Percentiles rank a stretch among this genome's conserved stretches.
These are phyloP conservation scores for Calonectria hongkongensis DNA, from an alignment of 2,329 filamentous ascomycete genomes.

Conservation along the genomic window DNA sequence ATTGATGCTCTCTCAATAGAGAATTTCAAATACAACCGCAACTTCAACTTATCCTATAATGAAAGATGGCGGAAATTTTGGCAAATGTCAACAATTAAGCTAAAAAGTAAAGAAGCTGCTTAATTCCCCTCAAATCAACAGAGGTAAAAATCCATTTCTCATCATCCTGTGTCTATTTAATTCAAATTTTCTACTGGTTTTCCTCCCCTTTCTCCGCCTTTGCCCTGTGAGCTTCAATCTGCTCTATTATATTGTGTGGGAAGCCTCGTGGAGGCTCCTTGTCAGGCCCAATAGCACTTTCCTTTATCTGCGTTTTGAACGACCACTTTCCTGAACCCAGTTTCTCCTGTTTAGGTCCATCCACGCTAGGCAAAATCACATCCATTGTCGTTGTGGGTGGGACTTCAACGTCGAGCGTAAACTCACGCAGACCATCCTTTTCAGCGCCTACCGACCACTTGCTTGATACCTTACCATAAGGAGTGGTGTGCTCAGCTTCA, in stretches of 20 bases:
- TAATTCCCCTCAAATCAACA: not conserved
- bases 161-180: not conserved
- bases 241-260: constrained; percentile 32
- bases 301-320: constrained; percentile 32
- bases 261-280: constrained; percentile 32
- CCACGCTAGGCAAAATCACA: constrained; percentile 42
- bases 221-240: constrained; percentile 26
- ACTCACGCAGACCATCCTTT: not conserved
- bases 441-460: constrained; percentile 48
- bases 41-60: too few relatives aligned
- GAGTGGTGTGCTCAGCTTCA: constrained; percentile 46
- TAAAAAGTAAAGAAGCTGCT: not conserved
- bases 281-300: constrained; percentile 22
- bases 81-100: not conserved
- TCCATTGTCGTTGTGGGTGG: constrained; percentile 49
- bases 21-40: too few relatives aligned
- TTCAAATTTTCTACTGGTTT: not conserved
- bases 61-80: too few relatives aligned
- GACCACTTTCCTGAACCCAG: constrained; percentile 49
- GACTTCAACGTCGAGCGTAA: constrained; percentile 40
- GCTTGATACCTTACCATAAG: constrained; percentile 48
- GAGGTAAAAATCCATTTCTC: too few relatives aligned
- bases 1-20: too few relatives aligned
- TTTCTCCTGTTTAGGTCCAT: constrained; percentile 33
- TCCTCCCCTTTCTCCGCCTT: constrained; percentile 5